Base-by-base conservation (phyloP, 2,329 filamentous ascomycete species). In the Fusarium sp. region DNA sequence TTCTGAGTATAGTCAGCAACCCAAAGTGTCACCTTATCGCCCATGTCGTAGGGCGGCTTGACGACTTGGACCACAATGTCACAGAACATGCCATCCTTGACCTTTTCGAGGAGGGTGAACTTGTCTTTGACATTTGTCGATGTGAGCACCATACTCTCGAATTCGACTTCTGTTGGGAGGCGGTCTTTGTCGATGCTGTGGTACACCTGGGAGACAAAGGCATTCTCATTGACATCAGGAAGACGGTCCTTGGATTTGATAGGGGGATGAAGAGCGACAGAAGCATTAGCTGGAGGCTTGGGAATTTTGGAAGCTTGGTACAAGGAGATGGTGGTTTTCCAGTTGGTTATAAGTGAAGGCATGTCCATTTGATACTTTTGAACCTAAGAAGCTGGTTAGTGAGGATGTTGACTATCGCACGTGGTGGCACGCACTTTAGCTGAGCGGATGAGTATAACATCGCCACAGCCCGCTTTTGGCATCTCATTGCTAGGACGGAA, bases 1-100 rank as follows among this genome's bases (percentile, higher is more conserved):
- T 98, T 94, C 60, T 89, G 84, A 0, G 94, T 97, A 80, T 95
- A 98, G 81, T 98, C 95, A 0, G 93, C 93, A 20, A 97, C 84
- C 85, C 95, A 95, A 0, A 98, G 73, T 6, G 90, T 89, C 14
- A 89, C 82, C 66, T 83, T 88, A 29, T 88, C 86, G 24, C 79
- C 78, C 8, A 76, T 22, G 34, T 85, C 82, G 50, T 81, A 86
- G 0, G 88, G 87, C 3, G 85, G 82, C 54, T 81, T 85, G 56
- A 95, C 88, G 3, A 97, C 89, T 78, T 95, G 89, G 2, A 89
- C 94, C 20, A 94, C 84, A 2, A 97, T 79, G 79, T 98, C 90
- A 76, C 88, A 90, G 78, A 92, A 97, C 0, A 77, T 84, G 16
- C 82, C 80, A 1, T 87, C 83, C 4, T 83, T 77, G 2, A 94